These are phyloP conservation scores for Sporothrix euskadiensis DNA, from an alignment of 2,329 filamentous ascomycete genomes.

Conservation along the genomic window DNA sequence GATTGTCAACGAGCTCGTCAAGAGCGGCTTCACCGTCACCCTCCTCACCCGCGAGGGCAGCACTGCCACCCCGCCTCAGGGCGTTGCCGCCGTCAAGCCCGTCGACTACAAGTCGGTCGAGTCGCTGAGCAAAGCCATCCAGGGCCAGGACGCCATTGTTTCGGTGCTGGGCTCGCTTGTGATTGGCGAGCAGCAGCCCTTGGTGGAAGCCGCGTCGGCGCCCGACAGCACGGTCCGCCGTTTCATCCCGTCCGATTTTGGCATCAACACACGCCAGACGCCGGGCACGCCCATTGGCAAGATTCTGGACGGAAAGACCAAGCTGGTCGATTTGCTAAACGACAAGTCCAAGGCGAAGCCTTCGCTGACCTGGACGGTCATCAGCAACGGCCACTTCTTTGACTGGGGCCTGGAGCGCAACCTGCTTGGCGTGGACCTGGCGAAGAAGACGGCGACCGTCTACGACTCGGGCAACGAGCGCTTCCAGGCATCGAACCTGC, in stretches of 20 bases:
- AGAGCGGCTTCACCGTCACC: slow-evolving; percentile 50
- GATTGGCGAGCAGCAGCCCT: slow-evolving; percentile 37
- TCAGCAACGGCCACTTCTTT: slow-evolving; percentile 39
- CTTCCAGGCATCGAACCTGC: slow-evolving; percentile 35
- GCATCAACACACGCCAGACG: slow-evolving; percentile 34
- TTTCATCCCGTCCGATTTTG: slow-evolving; percentile 38
- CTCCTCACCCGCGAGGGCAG: slow-evolving; percentile 52
- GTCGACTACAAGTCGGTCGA: slow-evolving; percentile 47
- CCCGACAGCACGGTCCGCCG: slow-evolving; percentile 34
- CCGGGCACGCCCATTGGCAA: slow-evolving; percentile 29
- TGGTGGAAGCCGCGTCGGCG: slow-evolving; percentile 34
- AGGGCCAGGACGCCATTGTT: slow-evolving; percentile 54
- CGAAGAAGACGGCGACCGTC: slow-evolving; percentile 48
- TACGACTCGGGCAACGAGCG: slow-evolving; percentile 36
- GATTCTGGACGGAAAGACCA: slow-evolving; percentile 44
- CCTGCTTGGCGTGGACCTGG: slow-evolving; percentile 50
- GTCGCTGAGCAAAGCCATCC: slow-evolving; percentile 47
- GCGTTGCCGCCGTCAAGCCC: slow-evolving; percentile 45
- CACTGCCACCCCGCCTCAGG: slow-evolving; percentile 39
- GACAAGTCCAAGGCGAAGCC: slow-evolving; percentile 26
- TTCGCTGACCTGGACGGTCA: slow-evolving; percentile 37
- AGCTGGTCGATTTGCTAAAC: slow-evolving; percentile 41
- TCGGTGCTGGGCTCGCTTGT: slow-evolving; percentile 49
- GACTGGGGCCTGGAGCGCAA: slow-evolving; percentile 49
- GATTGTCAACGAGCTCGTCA: slow-evolving; percentile 39